Percentiles rank a stretch among this genome's conserved stretches.
phyloP scores from a whole-genome alignment of 345 rosid species.

The Syzygium jambos region DNA sequence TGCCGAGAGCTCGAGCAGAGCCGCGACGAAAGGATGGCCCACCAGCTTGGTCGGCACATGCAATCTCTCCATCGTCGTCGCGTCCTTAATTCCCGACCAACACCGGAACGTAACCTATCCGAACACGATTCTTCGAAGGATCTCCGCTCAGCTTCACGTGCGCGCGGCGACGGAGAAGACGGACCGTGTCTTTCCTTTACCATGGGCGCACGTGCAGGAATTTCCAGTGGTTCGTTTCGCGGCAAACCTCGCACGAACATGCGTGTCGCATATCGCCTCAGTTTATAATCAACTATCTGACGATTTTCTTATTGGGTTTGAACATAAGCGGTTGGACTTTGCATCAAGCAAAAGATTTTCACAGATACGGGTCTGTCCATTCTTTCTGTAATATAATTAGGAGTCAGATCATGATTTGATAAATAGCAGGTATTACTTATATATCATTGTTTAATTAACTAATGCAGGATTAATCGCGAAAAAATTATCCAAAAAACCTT shows the following conservation, averaged over 20 bases:
- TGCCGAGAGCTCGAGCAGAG: slow-evolving; percentile 6
- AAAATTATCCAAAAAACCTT: too few relatives aligned
- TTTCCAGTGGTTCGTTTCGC: background rate
- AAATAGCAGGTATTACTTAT: background rate
- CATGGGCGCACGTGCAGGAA: background rate
- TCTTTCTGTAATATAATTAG: background rate
- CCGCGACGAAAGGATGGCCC: background rate
- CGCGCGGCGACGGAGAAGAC: background rate
- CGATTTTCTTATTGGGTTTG: background rate
- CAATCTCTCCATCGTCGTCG: background rate
- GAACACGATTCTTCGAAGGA: slow-evolving; percentile 1
- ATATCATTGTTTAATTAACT: background rate
- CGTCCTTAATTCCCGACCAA: background rate
- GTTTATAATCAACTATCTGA: background rate
- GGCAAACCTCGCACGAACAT: background rate
- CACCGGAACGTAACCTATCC: background rate
- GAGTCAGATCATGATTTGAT: background rate
- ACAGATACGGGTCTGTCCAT: background rate
- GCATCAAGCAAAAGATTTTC: background rate
- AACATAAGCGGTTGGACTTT: background rate
- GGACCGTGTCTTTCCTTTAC: background rate
- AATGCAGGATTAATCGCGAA: background rate
- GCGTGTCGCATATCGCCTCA: background rate
- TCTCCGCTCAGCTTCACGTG: background rate
- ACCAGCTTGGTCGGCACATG: background rate